Evolutionary conservation across 371 early-diverging fungal species (phyloP), one percentile per base, ranked within the genome.

Genomic region (Mortierella sp.): DNA sequence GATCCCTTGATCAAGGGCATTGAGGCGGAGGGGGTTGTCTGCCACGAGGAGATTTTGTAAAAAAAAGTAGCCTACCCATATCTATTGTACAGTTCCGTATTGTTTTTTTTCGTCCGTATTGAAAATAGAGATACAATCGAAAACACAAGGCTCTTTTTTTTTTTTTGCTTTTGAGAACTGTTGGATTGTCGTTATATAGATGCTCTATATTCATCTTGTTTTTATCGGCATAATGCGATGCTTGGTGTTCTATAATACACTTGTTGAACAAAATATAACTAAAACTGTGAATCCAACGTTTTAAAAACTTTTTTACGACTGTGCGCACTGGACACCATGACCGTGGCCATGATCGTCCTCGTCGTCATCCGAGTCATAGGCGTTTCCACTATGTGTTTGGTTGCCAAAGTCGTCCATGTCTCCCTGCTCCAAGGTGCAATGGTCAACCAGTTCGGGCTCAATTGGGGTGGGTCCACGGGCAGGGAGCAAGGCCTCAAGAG

Each of bases 241-340:
- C n/a, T n/a, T n/a, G n/a, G n/a, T n/a, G n/a, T n/a, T n/a, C n/a
- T n/a, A n/a, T n/a, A n/a, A n/a, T n/a, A n/a, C n/a, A n/a, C n/a
- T n/a, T n/a, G n/a, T n/a, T n/a, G n/a, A n/a, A n/a, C n/a, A n/a
- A n/a, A n/a, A n/a, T n/a, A n/a, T n/a, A n/a, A n/a, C n/a, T n/a
- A 7, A 34, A 34, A 34, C 37, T 34, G 37, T 34, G 37, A n/a
- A 34, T 43, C 21, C 43, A 43, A n/a, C n/a, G n/a, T n/a, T n/a
- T n/a, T n/a, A n/a, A n/a, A n/a, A n/a, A n/a, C n/a, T 49, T 8
- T 15, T 8, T 56, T 75, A 75, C 0, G 75, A 75, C 51, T 96
- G 96, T 28, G 96, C 95, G 81, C 98, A 98, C 84, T 97, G 97
- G 44, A 98, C 97, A 46, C 91, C 91, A 17, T 95, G 92, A 19